Base-by-base conservation (phyloP, 139 green algal genomes). In the Coelastrella sp. region DNA sequence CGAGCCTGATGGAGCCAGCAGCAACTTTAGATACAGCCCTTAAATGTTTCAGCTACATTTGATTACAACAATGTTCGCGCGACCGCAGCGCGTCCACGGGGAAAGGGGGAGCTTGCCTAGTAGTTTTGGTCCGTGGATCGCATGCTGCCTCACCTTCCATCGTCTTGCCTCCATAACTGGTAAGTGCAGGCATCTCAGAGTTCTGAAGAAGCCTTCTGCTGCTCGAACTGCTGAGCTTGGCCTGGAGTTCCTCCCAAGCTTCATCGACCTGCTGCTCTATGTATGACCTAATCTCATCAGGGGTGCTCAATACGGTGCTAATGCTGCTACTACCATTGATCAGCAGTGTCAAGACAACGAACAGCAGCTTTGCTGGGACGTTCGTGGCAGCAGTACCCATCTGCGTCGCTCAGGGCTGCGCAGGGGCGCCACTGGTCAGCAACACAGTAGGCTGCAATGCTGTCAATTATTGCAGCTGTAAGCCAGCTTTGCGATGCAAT, bases 141-240 rank as follows among this genome's bases (percentile, higher is more conserved):
- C 63, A 72, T 72, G 63, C 63, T 72, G 63, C 63, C 81, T 25
- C 14, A 87, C 81, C 24, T 87, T 75, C 61, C 81, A 87, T 87
- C 9, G 9, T 74, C 24, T 60, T 11, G 19, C 81, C 81, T 15
- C 81, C 81, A 87, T 78, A 87, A 8, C 25, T 57, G 11, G 20
- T 87, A 6, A 87, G 81, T 20, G 81, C 81, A 25, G 81, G 81
- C 22, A 14, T 10, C 60, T 87, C 81, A 22, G 81, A 61, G 57
- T 75, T 87, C 61, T 87, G 81, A 11, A 76, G 25, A 60, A 87
- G 58, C 15, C 7, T 74, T 35, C 80, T 85, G 80, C 58, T 85
- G 80, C n/a, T 56, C 22, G 20, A 19, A 24, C 74, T 17, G 25
- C 24, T 58, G 24, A 20, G 8, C 24, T 22, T 59, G 8, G n/a